Base-by-base conservation (phyloP, 2,329 filamentous ascomycete genomes). In the Paecilomyces fulvus region DNA sequence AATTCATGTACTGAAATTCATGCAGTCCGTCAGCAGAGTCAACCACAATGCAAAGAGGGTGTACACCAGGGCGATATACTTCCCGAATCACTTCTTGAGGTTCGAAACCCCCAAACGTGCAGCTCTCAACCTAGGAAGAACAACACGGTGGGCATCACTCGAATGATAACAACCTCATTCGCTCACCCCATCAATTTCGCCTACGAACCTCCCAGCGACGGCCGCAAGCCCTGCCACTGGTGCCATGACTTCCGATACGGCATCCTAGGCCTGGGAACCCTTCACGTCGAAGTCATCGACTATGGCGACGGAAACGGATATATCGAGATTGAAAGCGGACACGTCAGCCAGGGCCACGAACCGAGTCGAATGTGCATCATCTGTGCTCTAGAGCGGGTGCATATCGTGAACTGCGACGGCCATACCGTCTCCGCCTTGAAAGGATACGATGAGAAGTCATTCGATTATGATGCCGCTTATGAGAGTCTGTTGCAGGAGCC, bases 121-220 rank as follows among this genome's bases (percentile, higher is more conserved):
- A 10, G n/a, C 10, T 14, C 11, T 51, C n/a, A 4, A 11, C 12
- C 20, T 4, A 54, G 3, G 10, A 30, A 25, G 25, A 52, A 33
- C 48, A 0, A 53, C 31, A 12, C 50, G 53, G 1, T 59, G 58
- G 21, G 62, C 33, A 49, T 11, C 10, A 59, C 64, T 14, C 66
- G 61, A 7, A 67, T 62, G 3, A 70, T 75, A 51, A 60, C 55
- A 7, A 77, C 75, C 2, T 68, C 63, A 10, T 70, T 75, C 58
- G 65, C 69, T 14, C 73, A 77, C 52, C 75, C 75, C 0, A 68
- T 78, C 20, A 51, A 55, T 11, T 76, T 77, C 61, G 67, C 72
- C 31, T 61, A 70, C 57, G 59, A 65, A 4, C 60, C 64, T 11
- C 30, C 61, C 5, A 25, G 51, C 3, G 55, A 64, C 11, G 56